A percentile compares a stretch with the other conserved stretches of the same genome.
These are phyloP conservation scores for Plenodomus lindquistii DNA, from an alignment of 2,329 filamentous ascomycete species.

Conservation along the genomic window DNA sequence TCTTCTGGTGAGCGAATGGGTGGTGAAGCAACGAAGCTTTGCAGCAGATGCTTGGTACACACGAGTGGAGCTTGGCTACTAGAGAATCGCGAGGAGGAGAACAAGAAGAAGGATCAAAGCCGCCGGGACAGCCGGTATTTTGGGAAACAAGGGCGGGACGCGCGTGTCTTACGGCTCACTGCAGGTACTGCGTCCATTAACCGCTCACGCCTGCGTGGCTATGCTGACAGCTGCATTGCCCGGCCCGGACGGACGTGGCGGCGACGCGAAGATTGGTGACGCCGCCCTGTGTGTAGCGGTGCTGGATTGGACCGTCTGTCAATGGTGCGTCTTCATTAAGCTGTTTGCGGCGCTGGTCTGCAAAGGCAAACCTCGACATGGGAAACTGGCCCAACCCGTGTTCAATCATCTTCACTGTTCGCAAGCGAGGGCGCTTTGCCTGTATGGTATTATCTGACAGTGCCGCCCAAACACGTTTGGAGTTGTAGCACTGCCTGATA, in stretches of 20 bases:
- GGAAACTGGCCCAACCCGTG: too few species aligned
- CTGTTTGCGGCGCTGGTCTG: background rate
- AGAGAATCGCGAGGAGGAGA: background rate
- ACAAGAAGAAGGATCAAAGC: background rate
- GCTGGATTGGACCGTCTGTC: background rate
- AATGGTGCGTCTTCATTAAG: background rate
- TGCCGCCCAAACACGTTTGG: too few species aligned
- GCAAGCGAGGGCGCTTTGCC: too few species aligned
- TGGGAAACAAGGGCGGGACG: slow-evolving; percentile 3
- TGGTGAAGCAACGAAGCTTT: slow-evolving; percentile 10
- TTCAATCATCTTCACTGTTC: too few species aligned
- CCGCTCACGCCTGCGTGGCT: slow-evolving; percentile 1
- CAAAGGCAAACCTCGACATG: background rate
- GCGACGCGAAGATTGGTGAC: background rate
- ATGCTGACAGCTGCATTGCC: slow-evolving; percentile 1
- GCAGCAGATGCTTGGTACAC: slow-evolving; percentile 15
- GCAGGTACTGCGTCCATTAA: slow-evolving; percentile 4
- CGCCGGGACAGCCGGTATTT: slow-evolving; percentile 1
- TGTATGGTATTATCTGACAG: too few species aligned
- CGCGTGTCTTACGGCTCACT: slow-evolving; percentile 1
- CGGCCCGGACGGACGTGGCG: background rate
- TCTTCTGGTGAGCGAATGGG: slow-evolving; percentile 6
- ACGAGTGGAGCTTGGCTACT: slow-evolving; percentile 10
- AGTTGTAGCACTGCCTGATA: too few species aligned
- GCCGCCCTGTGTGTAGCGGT: background rate